Conservation (phyloP, 768 basidiomycete species). For the Suillus subalutaceus region DNA sequence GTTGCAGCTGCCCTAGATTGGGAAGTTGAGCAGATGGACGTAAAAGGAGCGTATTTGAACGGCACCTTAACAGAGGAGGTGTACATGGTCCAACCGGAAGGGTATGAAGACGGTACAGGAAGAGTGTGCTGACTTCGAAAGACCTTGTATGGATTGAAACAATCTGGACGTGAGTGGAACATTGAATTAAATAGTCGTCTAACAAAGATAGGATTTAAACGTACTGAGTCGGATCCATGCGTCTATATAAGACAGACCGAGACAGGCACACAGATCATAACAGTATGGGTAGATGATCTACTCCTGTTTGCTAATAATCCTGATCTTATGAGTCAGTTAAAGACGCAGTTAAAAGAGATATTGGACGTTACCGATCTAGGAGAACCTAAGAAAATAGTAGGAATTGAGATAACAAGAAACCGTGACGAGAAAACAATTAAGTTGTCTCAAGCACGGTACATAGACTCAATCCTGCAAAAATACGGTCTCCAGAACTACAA, state of each 20-base stretch:
- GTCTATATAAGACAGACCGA: slow-evolving; percentile 1
- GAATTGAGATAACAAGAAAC: slow-evolving; percentile 25
- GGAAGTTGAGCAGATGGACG: slow-evolving; percentile 34
- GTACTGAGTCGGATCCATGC: slow-evolving; percentile 23
- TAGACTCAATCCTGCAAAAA: slow-evolving; percentile 5
- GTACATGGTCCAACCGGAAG: slow-evolving; percentile 35
- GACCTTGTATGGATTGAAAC: slow-evolving; percentile 35
- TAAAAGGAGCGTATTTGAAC: slow-evolving; percentile 34
- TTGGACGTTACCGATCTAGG: slow-evolving; percentile 28
- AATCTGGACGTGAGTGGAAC: slow-evolving; percentile 34
- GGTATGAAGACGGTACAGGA: slow-evolving; percentile 19
- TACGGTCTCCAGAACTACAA: slow-evolving; percentile 7
- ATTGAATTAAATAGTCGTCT: slow-evolving; percentile 24
- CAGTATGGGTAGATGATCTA: slow-evolving; percentile 36
- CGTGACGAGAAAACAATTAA: too few species aligned
- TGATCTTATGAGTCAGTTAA: slow-evolving; percentile 7
- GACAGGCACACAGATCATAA: slow-evolving; percentile 19
- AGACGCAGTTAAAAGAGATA: slow-evolving; percentile 14
- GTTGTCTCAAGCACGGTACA: slow-evolving; percentile 7
- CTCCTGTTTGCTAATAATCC: slow-evolving; percentile 17
- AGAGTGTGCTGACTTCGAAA: slow-evolving; percentile 24
- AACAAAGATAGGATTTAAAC: slow-evolving; percentile 22
- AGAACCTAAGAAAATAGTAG: slow-evolving; percentile 25
- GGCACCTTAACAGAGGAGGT: slow-evolving; percentile 34
- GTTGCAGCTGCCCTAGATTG: slow-evolving; percentile 21